These are phyloP conservation scores for Ogataea siamensis DNA, from an alignment of 805 yeast species.

Conservation along the genomic window DNA sequence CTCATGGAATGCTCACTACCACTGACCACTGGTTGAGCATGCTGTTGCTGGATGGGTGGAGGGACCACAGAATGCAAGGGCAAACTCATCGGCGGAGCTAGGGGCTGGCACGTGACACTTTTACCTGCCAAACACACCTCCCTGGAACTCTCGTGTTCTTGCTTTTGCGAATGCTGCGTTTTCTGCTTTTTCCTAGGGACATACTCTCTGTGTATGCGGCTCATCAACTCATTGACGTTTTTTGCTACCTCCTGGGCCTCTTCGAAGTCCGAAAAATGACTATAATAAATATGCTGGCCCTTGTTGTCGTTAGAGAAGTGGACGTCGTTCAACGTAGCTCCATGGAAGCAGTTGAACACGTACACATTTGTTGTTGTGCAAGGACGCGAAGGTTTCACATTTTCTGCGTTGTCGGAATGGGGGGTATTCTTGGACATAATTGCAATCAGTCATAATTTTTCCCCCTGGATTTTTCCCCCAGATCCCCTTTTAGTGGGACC, in stretches of 20 bases:
- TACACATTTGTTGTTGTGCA: slow-evolving; percentile 1
- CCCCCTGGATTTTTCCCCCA: not conserved
- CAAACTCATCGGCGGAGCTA: no score
- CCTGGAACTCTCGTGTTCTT: no score
- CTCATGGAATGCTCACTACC: not conserved
- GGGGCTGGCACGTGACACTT: no score
- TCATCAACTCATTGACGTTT: not conserved
- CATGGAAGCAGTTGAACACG: slow-evolving; percentile 11
- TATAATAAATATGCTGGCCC: not conserved
- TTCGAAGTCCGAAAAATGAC: not conserved
- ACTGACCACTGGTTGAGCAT: not conserved
- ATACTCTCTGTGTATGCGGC: not conserved
- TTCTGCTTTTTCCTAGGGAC: not conserved
- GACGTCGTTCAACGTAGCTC: slow-evolving; percentile 8
- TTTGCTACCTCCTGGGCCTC: not conserved
- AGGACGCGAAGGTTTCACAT: not conserved
- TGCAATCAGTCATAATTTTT: no score
- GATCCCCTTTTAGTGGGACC: not conserved
- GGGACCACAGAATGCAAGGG: no score
- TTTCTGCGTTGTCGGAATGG: no score
- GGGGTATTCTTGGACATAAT: no score
- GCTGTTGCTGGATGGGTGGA: not conserved
- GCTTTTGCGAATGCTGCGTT: not conserved
- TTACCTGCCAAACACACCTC: no score
- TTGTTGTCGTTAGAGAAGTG: slow-evolving; percentile 4